phyloP scores from a whole-genome alignment of 192 early-diverging fungal genomes.

The Rhizophagus sp. region DNA sequence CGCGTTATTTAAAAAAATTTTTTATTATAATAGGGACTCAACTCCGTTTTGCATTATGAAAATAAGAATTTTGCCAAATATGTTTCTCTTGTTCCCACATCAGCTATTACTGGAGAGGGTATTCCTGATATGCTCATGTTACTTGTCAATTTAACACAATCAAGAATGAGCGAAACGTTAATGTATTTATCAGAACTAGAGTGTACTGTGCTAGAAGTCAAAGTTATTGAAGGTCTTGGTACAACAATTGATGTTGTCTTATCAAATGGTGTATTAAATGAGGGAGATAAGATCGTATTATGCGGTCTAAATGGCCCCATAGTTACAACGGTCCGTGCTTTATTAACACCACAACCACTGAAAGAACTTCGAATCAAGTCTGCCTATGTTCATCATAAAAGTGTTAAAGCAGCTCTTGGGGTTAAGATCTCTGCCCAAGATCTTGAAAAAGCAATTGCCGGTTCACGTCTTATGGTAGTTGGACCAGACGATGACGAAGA shows the following conservation, averaged over 20 bases:
- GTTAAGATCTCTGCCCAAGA: constrained; percentile 94
- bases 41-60: constrained; percentile 89
- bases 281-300: constrained; percentile 94
- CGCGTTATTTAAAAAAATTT: not conserved
- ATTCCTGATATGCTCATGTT: constrained; percentile 96
- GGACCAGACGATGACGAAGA: constrained; percentile 97
- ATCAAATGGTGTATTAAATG: constrained; percentile 90
- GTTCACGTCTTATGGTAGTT: constrained; percentile 90
- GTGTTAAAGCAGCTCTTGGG: constrained; percentile 95
- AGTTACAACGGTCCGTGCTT: constrained; percentile 86
- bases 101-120: constrained; percentile 97
- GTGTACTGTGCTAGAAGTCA: constrained; percentile 99
- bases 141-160: constrained; percentile 89
- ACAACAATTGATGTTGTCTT: constrained; percentile 97
- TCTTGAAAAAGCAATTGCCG: constrained; percentile 95
- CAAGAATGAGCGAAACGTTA: constrained; percentile 88
- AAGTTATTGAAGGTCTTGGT: constrained; percentile 97
- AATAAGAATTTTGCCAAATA: constrained; percentile 95
- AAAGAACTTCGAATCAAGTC: constrained; percentile 97
- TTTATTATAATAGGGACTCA: constrained; percentile 70
- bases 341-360: constrained; percentile 99
- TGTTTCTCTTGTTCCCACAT: constrained; percentile 96
- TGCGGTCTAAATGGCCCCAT: constrained; percentile 97
- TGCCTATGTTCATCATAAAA: constrained; percentile 93
- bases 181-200: constrained; percentile 97